Conservation (phyloP, 371 early-diverging fungal species). For the Mortierella sp. region DNA sequence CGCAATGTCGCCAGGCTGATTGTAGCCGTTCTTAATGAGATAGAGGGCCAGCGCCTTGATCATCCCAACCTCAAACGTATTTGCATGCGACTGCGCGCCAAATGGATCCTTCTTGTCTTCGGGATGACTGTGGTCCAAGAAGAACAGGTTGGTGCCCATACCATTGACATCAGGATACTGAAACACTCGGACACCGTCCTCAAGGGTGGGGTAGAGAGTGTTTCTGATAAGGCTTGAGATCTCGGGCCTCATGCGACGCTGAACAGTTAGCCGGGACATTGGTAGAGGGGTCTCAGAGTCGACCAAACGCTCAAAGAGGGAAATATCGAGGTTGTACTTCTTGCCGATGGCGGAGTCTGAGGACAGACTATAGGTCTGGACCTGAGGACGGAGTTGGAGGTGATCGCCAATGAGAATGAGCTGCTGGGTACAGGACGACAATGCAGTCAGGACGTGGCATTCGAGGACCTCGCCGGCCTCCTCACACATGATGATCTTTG, state of each 20-base stretch:
- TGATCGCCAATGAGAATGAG: constrained; percentile 83
- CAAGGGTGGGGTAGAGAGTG: constrained; percentile 44
- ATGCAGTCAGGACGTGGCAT: constrained; percentile 72
- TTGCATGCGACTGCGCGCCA: constrained; percentile 58
- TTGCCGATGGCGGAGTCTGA: constrained; percentile 46
- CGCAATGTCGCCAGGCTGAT: constrained; percentile 65
- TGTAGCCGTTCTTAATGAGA: constrained; percentile 67
- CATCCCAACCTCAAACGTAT: constrained; percentile 62
- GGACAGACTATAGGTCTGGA: constrained; percentile 52
- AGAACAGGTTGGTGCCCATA: constrained; percentile 60
- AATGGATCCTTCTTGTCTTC: constrained; percentile 56
- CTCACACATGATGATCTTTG: constrained; percentile 77
- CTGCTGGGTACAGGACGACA: constrained; percentile 71
- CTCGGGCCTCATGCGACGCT: constrained; percentile 82
- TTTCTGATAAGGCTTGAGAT: constrained; percentile 69
- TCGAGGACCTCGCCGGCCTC: constrained; percentile 87
- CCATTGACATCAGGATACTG: constrained; percentile 61
- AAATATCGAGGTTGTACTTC: constrained; percentile 68
- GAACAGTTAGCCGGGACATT: constrained; percentile 67
- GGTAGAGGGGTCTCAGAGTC: constrained; percentile 58
- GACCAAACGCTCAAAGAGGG: constrained; percentile 79
- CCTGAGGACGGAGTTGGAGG: constrained; percentile 71
- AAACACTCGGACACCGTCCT: constrained; percentile 47
- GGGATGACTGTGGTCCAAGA: constrained; percentile 58
- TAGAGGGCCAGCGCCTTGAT: constrained; percentile 59